Evolutionary conservation across 805 yeast species (phyloP).

Genomic region (Wickerhamomyces chambardii): DNA sequence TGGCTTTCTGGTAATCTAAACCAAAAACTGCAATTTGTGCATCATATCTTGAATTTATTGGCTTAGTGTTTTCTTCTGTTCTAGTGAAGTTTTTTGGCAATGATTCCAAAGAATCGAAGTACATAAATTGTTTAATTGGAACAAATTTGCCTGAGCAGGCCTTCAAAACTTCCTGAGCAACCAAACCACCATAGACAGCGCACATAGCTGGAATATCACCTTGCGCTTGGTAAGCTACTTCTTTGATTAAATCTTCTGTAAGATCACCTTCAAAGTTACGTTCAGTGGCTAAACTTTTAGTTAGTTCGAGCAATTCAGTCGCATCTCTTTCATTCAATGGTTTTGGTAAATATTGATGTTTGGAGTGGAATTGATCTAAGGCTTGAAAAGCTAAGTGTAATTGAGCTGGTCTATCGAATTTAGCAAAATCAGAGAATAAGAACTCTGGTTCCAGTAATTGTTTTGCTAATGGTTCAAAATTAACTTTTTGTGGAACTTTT

Average conservation of each 20-base stretch:
- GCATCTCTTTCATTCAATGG: constrained; percentile 76
- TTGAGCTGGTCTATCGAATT: constrained; percentile 87
- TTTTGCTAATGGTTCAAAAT: constrained; percentile 53
- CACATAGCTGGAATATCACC: constrained; percentile 89
- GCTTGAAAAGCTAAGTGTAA: constrained; percentile 92
- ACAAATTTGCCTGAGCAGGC: constrained; percentile 92
- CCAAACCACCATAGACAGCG: constrained; percentile 88
- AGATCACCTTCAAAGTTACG: constrained; percentile 51
- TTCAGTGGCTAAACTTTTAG: constrained; percentile 49
- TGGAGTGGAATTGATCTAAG: constrained; percentile 61
- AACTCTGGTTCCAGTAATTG: constrained; percentile 77
- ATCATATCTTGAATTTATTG: constrained; percentile 81
- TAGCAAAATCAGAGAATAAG: constrained; percentile 81
- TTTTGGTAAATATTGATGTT: constrained; percentile 63
- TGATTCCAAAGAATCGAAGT: constrained; percentile 91
- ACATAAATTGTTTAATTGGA: constrained; percentile 88
- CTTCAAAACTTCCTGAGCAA: constrained; percentile 94
- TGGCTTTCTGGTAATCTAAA: constrained; percentile 55
- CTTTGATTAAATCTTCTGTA: constrained; percentile 57
- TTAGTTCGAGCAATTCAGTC: constrained; percentile 48
- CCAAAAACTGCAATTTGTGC: constrained; percentile 96
- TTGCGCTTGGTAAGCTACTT: constrained; percentile 74
- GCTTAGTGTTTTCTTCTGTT: constrained; percentile 62
- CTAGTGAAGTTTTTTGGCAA: constrained; percentile 64
- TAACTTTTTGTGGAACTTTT: constrained; percentile 61